These are phyloP conservation scores for Pseudocercospora crystallina DNA, from an alignment of 2,329 filamentous ascomycete genomes.

Conservation along the genomic window DNA sequence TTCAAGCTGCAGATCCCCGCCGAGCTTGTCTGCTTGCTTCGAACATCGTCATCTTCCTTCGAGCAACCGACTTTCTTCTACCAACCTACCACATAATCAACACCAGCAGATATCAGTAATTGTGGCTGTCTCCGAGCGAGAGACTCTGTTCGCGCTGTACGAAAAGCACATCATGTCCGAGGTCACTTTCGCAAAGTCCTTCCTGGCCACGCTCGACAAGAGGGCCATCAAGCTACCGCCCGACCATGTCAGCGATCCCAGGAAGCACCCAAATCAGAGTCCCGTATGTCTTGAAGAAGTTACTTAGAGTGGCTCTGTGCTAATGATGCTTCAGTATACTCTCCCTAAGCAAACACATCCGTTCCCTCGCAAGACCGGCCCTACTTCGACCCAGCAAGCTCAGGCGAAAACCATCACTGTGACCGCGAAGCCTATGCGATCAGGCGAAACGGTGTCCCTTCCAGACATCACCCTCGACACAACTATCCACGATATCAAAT, in stretches of 20 bases:
- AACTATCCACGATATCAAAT: conserved; percentile 77
- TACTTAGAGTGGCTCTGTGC: neutral
- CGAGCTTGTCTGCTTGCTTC: neutral
- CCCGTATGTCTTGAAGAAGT: conserved; percentile 60
- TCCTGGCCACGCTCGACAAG: conserved; percentile 76
- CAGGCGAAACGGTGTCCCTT: conserved; percentile 66
- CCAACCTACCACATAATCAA: neutral
- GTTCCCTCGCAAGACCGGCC: conserved; percentile 49
- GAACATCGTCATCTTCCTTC: neutral
- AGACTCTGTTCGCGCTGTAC: conserved; percentile 31
- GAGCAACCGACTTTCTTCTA: neutral
- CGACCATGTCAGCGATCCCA: conserved; percentile 86
- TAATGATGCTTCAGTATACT: conserved; percentile 57
- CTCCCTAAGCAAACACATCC: conserved; percentile 63
- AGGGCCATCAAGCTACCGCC: conserved; percentile 78
- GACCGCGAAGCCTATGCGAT: conserved; percentile 73
- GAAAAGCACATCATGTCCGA: conserved; percentile 63
- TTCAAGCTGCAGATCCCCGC: neutral
- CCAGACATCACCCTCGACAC: conserved; percentile 62
- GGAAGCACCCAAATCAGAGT: conserved; percentile 70
- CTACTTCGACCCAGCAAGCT: conserved; percentile 46
- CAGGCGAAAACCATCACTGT: conserved; percentile 49
- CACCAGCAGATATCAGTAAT: neutral
- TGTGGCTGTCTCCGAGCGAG: conserved; percentile 13
- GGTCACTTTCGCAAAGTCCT: conserved; percentile 71